Conservation (phyloP, 2,329 filamentous ascomycete species). For the Cladobotryum protrusum region DNA sequence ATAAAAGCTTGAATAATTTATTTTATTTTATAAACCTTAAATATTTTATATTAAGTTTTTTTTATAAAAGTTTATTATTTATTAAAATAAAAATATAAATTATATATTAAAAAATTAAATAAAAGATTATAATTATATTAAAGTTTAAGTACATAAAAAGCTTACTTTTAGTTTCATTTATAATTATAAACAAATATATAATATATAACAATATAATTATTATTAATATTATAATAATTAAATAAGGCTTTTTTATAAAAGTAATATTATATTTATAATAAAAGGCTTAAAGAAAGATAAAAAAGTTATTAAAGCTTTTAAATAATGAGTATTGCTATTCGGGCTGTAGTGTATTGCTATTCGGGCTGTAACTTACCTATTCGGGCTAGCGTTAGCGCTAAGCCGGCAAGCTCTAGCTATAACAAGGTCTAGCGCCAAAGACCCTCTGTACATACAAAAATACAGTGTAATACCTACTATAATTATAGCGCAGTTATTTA, state of each 20-base stretch:
- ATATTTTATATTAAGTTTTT: not conserved
- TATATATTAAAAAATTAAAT: not conserved
- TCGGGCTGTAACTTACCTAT: too few relatives aligned
- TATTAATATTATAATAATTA: not conserved
- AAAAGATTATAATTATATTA: not conserved
- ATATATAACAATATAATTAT: not conserved
- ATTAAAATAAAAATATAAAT: not conserved
- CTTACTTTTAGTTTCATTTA: not conserved
- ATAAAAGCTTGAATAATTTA: not conserved
- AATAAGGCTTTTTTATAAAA: not conserved
- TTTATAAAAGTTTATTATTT: not conserved
- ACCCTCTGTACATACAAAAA: too few relatives aligned
- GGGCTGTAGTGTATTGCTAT: too few relatives aligned
- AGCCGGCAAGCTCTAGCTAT: too few relatives aligned
- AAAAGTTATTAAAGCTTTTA: not conserved
- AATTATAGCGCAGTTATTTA: too few relatives aligned
- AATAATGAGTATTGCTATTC: too few relatives aligned
- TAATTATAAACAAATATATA: not conserved
- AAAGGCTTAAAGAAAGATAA: not conserved
- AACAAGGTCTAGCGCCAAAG: too few relatives aligned
- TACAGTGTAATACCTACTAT: too few relatives aligned
- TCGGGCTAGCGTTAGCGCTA: too few relatives aligned
- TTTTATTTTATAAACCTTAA: not conserved
- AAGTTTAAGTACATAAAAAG: not conserved
- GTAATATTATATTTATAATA: not conserved